Evolutionary conservation across 495 filamentous ascomycete genomes (phyloP).

Genomic region (Xylaria castorea): DNA sequence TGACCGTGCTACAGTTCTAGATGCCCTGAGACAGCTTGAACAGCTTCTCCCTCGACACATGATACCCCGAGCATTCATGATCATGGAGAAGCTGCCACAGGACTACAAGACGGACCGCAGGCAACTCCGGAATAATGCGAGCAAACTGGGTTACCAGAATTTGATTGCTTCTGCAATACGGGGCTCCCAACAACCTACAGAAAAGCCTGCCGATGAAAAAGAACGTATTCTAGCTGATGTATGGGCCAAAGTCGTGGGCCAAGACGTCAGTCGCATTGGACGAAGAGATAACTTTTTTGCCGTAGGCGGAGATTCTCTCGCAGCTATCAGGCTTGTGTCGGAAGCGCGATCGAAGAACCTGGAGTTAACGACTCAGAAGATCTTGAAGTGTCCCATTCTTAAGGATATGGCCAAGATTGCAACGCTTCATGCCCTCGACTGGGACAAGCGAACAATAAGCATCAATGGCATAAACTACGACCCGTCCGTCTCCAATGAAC

Average conservation of each 20-base stretch:
- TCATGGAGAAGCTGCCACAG: constrained; percentile 5
- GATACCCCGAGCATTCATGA: constrained; percentile 5
- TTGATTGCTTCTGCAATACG: background rate
- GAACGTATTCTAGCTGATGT: background rate
- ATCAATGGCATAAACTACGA: background rate
- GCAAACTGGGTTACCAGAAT: background rate
- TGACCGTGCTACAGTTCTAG: background rate
- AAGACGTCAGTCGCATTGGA: background rate
- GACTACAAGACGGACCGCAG: constrained; percentile 1
- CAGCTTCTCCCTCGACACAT: constrained; percentile 3
- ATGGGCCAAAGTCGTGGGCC: background rate
- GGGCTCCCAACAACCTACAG: background rate
- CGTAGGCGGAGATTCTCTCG: constrained; percentile 3
- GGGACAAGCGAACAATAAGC: background rate
- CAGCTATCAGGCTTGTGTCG: constrained; percentile 5
- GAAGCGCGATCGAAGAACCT: background rate
- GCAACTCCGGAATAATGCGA: background rate
- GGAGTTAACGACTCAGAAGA: background rate
- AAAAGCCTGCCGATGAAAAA: background rate
- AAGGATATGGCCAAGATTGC: background rate
- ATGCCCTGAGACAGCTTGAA: constrained; percentile 1
- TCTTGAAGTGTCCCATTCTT: background rate
- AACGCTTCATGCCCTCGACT: background rate
- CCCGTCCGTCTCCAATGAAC: background rate
- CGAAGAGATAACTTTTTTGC: background rate